Evolutionary conservation across 768 basidiomycete genomes (phyloP).

Genomic region (Suillus subluteus): DNA sequence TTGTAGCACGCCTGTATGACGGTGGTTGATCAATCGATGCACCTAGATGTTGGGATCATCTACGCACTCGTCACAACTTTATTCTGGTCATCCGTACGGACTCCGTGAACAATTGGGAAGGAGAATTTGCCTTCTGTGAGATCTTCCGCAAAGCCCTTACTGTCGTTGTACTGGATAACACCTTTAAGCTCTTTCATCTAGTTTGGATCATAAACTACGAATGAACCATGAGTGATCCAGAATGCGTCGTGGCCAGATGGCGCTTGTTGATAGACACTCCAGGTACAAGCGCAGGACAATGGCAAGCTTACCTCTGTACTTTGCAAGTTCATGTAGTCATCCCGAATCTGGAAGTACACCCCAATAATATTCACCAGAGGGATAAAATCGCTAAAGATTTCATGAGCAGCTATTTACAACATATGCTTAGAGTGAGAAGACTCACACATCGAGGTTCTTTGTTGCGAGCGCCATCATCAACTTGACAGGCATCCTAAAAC

Average conservation of each 20-base stretch:
- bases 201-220: not conserved
- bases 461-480: conserved; percentile 93
- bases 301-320: conserved; percentile 68
- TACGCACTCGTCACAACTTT: conserved; percentile 80
- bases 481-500: conserved; percentile 90
- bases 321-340: conserved; percentile 95
- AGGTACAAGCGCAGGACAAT: not conserved
- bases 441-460: conserved; percentile 61
- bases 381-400: conserved; percentile 71
- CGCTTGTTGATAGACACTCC: conserved; percentile 45
- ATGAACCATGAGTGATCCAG: conserved; percentile 54
- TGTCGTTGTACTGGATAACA: conserved; percentile 57
- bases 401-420: not conserved
- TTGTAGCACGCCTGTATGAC: conserved; percentile 77
- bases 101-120: conserved; percentile 77
- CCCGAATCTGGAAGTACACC: conserved; percentile 95
- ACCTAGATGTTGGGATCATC: not conserved
- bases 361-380: conserved; percentile 93
- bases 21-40: not conserved
- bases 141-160: conserved; percentile 73
- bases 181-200: conserved; percentile 20
- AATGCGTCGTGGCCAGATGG: conserved; percentile 26
- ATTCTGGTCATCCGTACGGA: conserved; percentile 78
- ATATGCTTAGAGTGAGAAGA: not conserved
- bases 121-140: conserved; percentile 83